Evolutionary conservation across 495 filamentous ascomycete species (phyloP).

Genomic region (Gamarada debralockiae): DNA sequence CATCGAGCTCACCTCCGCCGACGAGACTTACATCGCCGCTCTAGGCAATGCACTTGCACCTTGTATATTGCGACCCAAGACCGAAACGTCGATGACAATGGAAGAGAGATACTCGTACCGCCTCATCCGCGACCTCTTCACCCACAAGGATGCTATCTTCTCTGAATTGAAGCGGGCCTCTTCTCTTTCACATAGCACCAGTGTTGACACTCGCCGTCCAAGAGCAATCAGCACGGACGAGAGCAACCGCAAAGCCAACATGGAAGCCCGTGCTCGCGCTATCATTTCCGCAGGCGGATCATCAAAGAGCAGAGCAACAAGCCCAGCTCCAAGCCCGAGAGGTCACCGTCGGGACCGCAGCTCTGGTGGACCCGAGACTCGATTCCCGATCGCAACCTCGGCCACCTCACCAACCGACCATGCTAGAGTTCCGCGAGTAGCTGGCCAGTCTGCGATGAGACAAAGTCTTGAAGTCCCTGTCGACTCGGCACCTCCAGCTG

Average conservation of each 20-base stretch:
- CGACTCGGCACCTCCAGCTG: constrained; percentile 26
- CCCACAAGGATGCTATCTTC: constrained; percentile 92
- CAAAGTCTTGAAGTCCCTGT: constrained; percentile 63
- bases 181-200: constrained; percentile 51
- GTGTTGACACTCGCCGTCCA: constrained; percentile 44
- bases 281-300: constrained; percentile 57
- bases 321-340: constrained; percentile 73
- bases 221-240: constrained; percentile 94
- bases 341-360: constrained; percentile 72
- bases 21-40: constrained; percentile 75
- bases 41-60: constrained; percentile 78
- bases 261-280: constrained; percentile 86
- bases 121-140: constrained; percentile 87
- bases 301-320: constrained; percentile 64
- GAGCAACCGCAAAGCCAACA: constrained; percentile 87
- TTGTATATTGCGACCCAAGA: constrained; percentile 82
- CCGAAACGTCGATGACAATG: constrained; percentile 86
- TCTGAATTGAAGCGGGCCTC: constrained; percentile 91
- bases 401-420: constrained; percentile 56
- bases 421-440: constrained; percentile 30
- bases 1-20: constrained; percentile 94
- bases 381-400: constrained; percentile 83
- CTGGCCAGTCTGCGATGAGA: constrained; percentile 23
- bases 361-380: constrained; percentile 70
- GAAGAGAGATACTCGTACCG: constrained; percentile 92